Evolutionary conservation across 2,329 filamentous ascomycete species (phyloP), one percentile per base, ranked within the genome.

Genomic region (Pseudogymnoascus sp.): DNA sequence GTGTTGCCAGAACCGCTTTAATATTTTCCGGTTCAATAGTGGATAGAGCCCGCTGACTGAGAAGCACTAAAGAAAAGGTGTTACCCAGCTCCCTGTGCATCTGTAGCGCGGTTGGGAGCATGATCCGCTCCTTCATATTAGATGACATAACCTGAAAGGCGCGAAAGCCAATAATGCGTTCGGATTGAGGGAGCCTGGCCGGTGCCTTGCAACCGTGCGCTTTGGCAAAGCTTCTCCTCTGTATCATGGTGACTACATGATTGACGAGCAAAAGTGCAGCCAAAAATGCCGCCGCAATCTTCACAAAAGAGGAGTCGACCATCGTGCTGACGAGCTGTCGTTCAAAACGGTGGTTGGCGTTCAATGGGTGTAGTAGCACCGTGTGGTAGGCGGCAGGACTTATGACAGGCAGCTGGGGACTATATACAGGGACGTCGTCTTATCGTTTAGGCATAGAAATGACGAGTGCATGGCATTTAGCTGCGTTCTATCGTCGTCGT

Each of bases 1-100:
- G 77, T 0, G 76, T 76, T 0, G 81, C 78, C 1, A 86, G 74
- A 2, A 85, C 74, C 1, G 81, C 77, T 65, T 84, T 81, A 57
- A 85, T 73, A 64, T 85, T 86, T 8, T 76, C 76, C 58, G 68
- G 65, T 38, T 71, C 70, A 20, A 54, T 54, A 14, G 47, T 54
- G 16, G 25, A 7, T 14, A 35, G 33, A 12, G 47, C 47, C 1
- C n/a, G 4, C 47, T 54, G 47, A 16, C 47, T 16, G 28, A 16
- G 47, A 14, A 54, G 28, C 3, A 54, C 47, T 7, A 54, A 18
- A 12, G 47, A 33, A 35, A 54, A 54, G 47, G 47, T 54, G 25
- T 54, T 54, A 11, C 47, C 47, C 9, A 54, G 9, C 28, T 54
- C 47, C 5, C 16, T 54, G 30, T 54, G 47, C 16, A 33, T 4